Base-by-base conservation (phyloP, 192 early-diverging fungal species). In the Geranomyces variabilis region DNA sequence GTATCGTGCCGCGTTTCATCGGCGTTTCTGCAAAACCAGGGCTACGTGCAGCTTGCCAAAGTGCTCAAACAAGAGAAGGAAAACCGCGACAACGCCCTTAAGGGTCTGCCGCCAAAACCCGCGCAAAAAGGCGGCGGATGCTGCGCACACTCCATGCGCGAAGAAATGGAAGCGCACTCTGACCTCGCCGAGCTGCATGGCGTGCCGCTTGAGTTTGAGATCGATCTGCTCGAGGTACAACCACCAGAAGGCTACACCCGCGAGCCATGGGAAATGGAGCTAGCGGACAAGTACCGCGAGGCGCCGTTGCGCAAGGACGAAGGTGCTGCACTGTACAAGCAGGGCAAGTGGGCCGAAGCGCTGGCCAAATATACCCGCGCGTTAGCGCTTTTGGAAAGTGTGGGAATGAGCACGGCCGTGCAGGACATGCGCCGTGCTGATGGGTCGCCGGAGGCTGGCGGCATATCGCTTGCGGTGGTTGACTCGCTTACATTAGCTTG, bases 181-280 rank as follows among this genome's bases (percentile, higher is more conserved):
- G 81, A 80, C 44, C 71, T 87, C 17, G 72, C 76, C 26, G 59
- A 66, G n/a, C 63, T 77, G 24, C 26, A 71, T 36, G 67, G 69
- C 60, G 66, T 72, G 9, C 79, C 79, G 1, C 70, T 87, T 6
- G 85, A 87, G 59, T 75, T 87, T 51, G 83, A 84, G 47, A 75
- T 87, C 69, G 79, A 81, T 24, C 73, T 87, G 30, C n/a, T 81
- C 17, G 64, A 77, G 1, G 83, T 84, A 6, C 80, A 75, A 31
- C 45, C 64, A 44, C 85, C 82, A 7, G 73, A 75, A 30, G 46
- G 51, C 17, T 87, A 78, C 58, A 46, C 49, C n/a, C 71, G 71
- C 15, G 76, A 87, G 60, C 65, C 73, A 12, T 87, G 85, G 85
- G 85, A 87, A 59, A 81, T 87, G 81, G 63, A 24, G 28, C 51